Conservation (phyloP, 73 alveolate species). For the Blepharisma japonicum region DNA sequence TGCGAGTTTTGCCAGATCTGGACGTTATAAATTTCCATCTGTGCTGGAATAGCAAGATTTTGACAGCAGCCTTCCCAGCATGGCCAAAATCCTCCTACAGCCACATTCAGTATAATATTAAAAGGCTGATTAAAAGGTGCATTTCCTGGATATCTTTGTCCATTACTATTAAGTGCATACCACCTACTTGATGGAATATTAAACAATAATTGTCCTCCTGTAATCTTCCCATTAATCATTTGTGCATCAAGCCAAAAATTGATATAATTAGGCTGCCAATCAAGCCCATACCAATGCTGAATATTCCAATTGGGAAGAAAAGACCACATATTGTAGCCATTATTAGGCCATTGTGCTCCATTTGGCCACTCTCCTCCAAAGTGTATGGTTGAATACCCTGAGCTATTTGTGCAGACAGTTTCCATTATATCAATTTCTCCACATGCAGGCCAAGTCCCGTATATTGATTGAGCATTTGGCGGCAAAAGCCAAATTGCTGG, state of each 20-base stretch:
- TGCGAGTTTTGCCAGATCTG: not conserved
- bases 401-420: constrained; percentile 14
- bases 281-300: constrained; percentile 31
- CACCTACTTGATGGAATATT: constrained; percentile 7
- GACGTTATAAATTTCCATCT: not conserved
- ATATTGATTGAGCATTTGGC: not conserved
- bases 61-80: constrained; percentile 25
- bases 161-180: constrained; percentile 9
- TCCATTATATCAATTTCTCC: constrained; percentile 36
- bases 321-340: not conserved
- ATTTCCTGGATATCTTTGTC: not conserved
- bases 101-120: constrained; percentile 15
- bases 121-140: constrained; percentile 16
- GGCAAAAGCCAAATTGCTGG: constrained; percentile 36
- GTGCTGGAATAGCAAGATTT: constrained; percentile 3
- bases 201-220: not conserved
- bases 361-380: constrained; percentile 33
- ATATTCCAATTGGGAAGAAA: not conserved
- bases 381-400: constrained; percentile 27
- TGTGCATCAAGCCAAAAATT: constrained; percentile 30
- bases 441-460: constrained; percentile 37
- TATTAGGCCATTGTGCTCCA: not conserved
- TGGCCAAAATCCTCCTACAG: constrained; percentile 29
- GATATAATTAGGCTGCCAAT: constrained; percentile 28
- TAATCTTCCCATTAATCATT: constrained; percentile 20